Evolutionary conservation across 176 grass and related monocot species (phyloP), one percentile per base, ranked within the genome.

Genomic region (Bonia amplexicaulis): DNA sequence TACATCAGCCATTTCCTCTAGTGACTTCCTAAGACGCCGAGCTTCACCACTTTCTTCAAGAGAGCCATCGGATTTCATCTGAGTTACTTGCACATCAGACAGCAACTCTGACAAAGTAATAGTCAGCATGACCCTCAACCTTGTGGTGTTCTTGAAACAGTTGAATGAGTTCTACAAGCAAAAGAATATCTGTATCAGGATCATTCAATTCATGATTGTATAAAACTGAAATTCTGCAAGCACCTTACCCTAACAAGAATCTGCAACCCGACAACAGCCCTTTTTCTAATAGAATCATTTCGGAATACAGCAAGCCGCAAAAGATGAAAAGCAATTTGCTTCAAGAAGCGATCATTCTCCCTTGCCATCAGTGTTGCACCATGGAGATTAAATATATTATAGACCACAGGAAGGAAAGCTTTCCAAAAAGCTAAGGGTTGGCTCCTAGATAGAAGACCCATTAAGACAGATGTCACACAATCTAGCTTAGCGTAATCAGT

Each of bases 281-380:
- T 87, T 92, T 82, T 92, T 60, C 96, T 89, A 72, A 99, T 89
- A 9, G 91, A 96, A 78, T 96, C 91, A 76, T 99, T 99, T 69
- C 86, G 90, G 77, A 99, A 99, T 89, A 96, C 93, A 78, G 91
- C 96, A 84, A 99, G 93, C 10, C 93, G 87, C 80, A 99, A 51
- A 72, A 99, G 90, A 88, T 99, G 96, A 91, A 99, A 99, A 66
- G 96, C 91, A 84, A 96, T 91, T 92, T 99, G 93, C 84, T 99
- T 99, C 85, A 99, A 91, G 75, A 99, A 99, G 69, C 96, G 96
- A 39, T 99, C 96, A 83, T 99, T 99, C 84, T 99, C 96, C 85
- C 96, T 99, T 89, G 93, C 90, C 96, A 96, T 96, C 27, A 99
- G 81, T 69, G 86, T 93, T 47, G 93, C 89, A 63, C 96, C 91